phyloP scores from a whole-genome alignment of 371 early-diverging fungal genomes.

The Blakeslea trispora region DNA sequence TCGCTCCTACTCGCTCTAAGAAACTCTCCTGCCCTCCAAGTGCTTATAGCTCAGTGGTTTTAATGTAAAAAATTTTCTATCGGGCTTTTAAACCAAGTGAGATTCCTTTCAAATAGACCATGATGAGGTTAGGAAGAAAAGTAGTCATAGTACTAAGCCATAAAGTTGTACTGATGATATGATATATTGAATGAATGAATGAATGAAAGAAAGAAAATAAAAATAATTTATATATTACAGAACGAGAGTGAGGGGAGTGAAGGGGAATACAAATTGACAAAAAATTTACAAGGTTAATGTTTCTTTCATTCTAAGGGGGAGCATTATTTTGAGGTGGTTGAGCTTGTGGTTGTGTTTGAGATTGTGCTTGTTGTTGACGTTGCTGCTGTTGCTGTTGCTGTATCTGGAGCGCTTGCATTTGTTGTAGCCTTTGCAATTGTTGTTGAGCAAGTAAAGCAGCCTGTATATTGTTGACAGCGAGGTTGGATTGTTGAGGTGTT shows the following conservation, averaged over 20 bases:
- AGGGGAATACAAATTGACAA: too few species aligned
- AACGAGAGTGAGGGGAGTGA: too few species aligned
- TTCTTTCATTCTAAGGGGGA: neutral
- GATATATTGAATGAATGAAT: too few species aligned
- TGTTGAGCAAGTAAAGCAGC: slow-evolving; percentile 20
- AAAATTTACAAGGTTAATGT: too few species aligned
- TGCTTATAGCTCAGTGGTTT: neutral
- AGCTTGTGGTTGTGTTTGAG: neutral
- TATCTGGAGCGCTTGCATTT: neutral
- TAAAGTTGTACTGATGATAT: neutral
- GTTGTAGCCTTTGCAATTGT: slow-evolving; percentile 10
- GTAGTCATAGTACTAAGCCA: neutral
- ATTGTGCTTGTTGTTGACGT: slow-evolving; percentile 5
- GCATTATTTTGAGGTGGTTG: neutral
- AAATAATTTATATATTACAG: too few species aligned
- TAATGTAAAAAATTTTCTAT: neutral
- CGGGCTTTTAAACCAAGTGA: neutral
- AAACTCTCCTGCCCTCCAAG: too few species aligned
- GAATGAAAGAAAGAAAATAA: too few species aligned
- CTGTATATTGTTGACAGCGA: slow-evolving; percentile 13
- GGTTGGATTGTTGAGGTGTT: neutral
- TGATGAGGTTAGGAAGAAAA: neutral
- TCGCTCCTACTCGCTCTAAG: neutral
- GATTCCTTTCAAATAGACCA: neutral
- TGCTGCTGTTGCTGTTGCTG: slow-evolving; percentile 12